These are phyloP conservation scores for Phytophthora vignae DNA, from an alignment of 352 stramenopile genomes.

Conservation along the genomic window DNA sequence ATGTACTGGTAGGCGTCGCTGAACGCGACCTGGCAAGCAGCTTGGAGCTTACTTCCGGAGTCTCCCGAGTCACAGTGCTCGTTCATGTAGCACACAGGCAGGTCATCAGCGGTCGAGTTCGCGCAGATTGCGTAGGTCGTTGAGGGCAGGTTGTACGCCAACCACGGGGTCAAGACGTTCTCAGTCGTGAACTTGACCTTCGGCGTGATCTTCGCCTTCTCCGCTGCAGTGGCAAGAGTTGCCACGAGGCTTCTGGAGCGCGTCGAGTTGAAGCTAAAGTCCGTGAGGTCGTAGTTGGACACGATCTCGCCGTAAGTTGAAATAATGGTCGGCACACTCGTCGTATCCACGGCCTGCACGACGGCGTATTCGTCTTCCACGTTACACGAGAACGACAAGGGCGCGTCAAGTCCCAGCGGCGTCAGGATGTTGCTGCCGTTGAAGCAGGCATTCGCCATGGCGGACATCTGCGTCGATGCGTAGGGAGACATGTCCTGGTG, in stretches of 20 bases:
- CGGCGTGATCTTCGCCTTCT: slow-evolving; percentile 21
- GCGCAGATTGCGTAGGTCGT: slow-evolving; percentile 30
- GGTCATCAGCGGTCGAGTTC: slow-evolving; percentile 42
- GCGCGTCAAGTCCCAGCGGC: slow-evolving; percentile 59
- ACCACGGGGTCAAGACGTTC: slow-evolving; percentile 71
- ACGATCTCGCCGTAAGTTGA: slow-evolving; percentile 56
- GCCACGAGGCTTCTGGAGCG: slow-evolving; percentile 53
- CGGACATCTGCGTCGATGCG: slow-evolving; percentile 62
- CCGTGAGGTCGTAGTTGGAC: slow-evolving; percentile 55
- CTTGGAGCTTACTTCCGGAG: slow-evolving; percentile 16
- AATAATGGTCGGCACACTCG: slow-evolving; percentile 45
- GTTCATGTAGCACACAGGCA: slow-evolving; percentile 76
- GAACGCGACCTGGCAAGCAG: slow-evolving; percentile 64
- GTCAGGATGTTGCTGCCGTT: slow-evolving; percentile 66
- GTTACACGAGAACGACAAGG: slow-evolving; percentile 69
- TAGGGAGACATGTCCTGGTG: slow-evolving; percentile 79
- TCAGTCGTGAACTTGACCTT: slow-evolving; percentile 55
- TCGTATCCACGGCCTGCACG: slow-evolving; percentile 55
- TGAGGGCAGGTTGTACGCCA: slow-evolving; percentile 44
- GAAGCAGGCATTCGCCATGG: slow-evolving; percentile 78
- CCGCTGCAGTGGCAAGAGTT: slow-evolving; percentile 46
- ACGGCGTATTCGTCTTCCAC: slow-evolving; percentile 68
- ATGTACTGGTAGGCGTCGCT: slow-evolving; percentile 68
- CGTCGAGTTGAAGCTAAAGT: slow-evolving; percentile 74
- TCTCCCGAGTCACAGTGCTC: slow-evolving; percentile 44